Evolutionary conservation across 2,329 filamentous ascomycete genomes (phyloP), one percentile per base, ranked within the genome.

Genomic region (Pseudocercospora eumusae): DNA sequence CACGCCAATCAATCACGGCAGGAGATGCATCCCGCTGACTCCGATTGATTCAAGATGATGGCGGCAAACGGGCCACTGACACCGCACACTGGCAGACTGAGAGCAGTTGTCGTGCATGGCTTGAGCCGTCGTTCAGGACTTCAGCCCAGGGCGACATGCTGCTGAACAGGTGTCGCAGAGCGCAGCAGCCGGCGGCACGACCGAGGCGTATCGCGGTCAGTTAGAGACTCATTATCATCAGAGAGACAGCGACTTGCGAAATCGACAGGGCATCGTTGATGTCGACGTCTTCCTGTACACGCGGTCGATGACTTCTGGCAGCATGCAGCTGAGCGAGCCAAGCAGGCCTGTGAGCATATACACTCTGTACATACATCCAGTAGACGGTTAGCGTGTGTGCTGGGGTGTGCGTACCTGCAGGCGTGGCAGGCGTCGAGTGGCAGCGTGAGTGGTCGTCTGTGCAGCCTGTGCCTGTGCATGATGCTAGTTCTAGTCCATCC

Each of bases 341-440:
- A 60, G n/a, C n/a, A n/a, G n/a, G n/a, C n/a, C n/a, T n/a, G n/a
- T n/a, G n/a, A n/a, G n/a, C n/a, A n/a, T n/a, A n/a, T n/a, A n/a
- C n/a, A n/a, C n/a, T n/a, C n/a, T n/a, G n/a, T n/a, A n/a, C n/a
- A n/a, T n/a, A n/a, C n/a, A n/a, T n/a, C n/a, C n/a, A n/a, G n/a
- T n/a, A n/a, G n/a, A n/a, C n/a, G n/a, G n/a, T 56, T 64, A 62
- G 59, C 55, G 62, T 59, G 45, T 27, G 52, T 57, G 59, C 62
- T 56, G 62, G 62, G 62, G 56, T 60, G 23, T 52, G 49, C 60
- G 64, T 62, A 61, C 59, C 59, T 64, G 56, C 62, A 62, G 56
- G 54, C 58, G 57, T 57, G 57, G 50, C 56, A 59, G 60, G 61
- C 50, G 13, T 36, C 53, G 49, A 47, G 49, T 23, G 61, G 56